Percentiles rank a stretch among this genome's conserved stretches.
These are phyloP conservation scores for Piloderma croceum DNA, from an alignment of 768 basidiomycete genomes.

Conservation along the genomic window DNA sequence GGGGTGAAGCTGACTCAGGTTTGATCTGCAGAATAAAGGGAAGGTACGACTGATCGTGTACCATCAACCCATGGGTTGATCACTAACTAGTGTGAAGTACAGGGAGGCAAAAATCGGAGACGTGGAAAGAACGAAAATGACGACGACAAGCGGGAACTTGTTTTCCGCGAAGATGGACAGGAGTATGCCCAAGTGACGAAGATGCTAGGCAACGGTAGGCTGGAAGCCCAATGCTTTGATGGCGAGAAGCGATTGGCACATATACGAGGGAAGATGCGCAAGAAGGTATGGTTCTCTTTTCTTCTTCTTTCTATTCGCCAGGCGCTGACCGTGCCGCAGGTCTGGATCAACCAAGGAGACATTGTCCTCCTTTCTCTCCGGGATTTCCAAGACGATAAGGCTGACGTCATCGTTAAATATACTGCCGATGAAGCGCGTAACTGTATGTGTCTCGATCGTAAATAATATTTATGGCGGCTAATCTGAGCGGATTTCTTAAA, in stretches of 20 bases:
- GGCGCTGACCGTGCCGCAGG: constrained; percentile 40
- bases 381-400: constrained; percentile 99
- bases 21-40: constrained; percentile 57
- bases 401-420: constrained; percentile 99
- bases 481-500: constrained; percentile 2
- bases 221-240: constrained; percentile 97
- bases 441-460: constrained; percentile 33
- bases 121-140: constrained; percentile 99
- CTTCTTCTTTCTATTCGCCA: not conserved
- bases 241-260: constrained; percentile 97
- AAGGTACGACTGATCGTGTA: constrained; percentile 43
- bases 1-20: no score
- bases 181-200: constrained; percentile 98
- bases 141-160: constrained; percentile 95
- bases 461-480: constrained; percentile 4
- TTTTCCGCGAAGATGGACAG: constrained; percentile 98
- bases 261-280: constrained; percentile 98
- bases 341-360: constrained; percentile 99
- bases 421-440: constrained; percentile 93
- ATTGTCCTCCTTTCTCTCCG: constrained; percentile 92
- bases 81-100: constrained; percentile 6
- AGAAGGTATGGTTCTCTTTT: constrained; percentile 64
- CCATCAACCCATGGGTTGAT: no score
- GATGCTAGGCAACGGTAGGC: constrained; percentile 96
- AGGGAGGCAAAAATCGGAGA: constrained; percentile 99